Evolutionary conservation across 768 basidiomycete genomes (phyloP), one percentile per base, ranked within the genome.

Genomic region (Pulveroboletus sp.): DNA sequence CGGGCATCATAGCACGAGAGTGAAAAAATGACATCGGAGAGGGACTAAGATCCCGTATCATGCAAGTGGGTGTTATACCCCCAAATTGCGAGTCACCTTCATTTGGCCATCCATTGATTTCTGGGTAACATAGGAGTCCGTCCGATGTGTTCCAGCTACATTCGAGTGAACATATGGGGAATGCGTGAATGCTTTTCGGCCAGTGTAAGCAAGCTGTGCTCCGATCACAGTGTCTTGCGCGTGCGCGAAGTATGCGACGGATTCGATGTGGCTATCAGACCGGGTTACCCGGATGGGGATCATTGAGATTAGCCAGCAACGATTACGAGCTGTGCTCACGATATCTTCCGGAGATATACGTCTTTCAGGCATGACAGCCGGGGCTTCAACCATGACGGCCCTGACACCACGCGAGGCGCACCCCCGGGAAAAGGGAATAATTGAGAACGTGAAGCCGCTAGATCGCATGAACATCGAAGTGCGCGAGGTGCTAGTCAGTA

Each of bases 401-500:
- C 82, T 86, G 2, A 78, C 80, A 10, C 91, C 89, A 36, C 89
- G 76, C 10, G 83, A 76, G 10, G 87, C 87, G 56, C 83, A 79
- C 1, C 76, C 77, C 79, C 81, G 48, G 10, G 48, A 32, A 38
- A 23, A n/a, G 46, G 26, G 14, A 12, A 38, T 42, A 30, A 41
- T 12, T 7, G 6, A 38, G 38, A n/a, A 5, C 20, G 34, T 13
- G 8, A 20, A 42, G 40, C 20, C 0, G 36, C 11, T 37, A 8
- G 41, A 41, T 5, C 5, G 22, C 26, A 65, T 64, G 57, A 53
- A 80, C 80, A 2, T 86, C 86, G 29, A 88, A 74, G 61, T 92
- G 87, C 16, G 89, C 86, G 5, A 91, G 67, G 63, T 93, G 91
- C 82, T 85, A 91, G 54, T 90, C 85, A 1, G 89, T 89, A 1